Base-by-base conservation (phyloP, 2,329 filamentous ascomycete genomes). In the Cladorrhinum sp. region DNA sequence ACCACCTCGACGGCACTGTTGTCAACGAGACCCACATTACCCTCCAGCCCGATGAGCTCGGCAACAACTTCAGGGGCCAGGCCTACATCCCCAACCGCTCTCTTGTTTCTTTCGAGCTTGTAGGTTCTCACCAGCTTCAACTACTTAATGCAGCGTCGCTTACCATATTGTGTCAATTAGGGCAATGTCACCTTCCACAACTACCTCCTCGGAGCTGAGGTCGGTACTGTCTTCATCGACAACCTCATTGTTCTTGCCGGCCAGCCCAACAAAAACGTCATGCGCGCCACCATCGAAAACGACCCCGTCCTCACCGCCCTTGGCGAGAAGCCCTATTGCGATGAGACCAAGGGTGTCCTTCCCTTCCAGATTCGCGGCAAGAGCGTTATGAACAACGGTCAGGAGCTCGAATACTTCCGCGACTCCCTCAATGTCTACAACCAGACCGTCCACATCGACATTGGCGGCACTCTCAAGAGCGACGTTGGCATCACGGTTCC, bases 141-240 rank as follows among this genome's bases (percentile, higher is more conserved):
- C 14, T 26, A 9, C 9, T 14, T 54, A 9, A 55, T 9, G 26
- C 14, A 4, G 2, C n/a, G 18, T n/a, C 24, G 30, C 63, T 65
- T 49, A 68, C 59, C 36, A 23, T 24, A 4, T 46, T 5, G 10
- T 18, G 26, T 24, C 18, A 21, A 48, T n/a, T 60, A 86, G 78
- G 88, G 88, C 67, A 87, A 89, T 67, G 77, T 84, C 36, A 82
- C 82, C 26, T 87, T 89, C 73, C 74, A 79, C 72, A 85, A 85
- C 69, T 83, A 77, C 67, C 78, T 87, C 57, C 77, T 80, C 50
- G 79, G 76, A 51, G 66, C 73, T 50, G 64, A 75, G 1, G 77
- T 89, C 63, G 88, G 87, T 57, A 80, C 74, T 46, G 74, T 84
- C 7, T 81, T 78, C 63, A 79, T 90, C 63, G 75, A 83, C 65